Percentiles rank a stretch among this genome's conserved stretches.
These are phyloP conservation scores for Debaryomyces prosopidis DNA, from an alignment of 805 yeast species.

Conservation along the genomic window DNA sequence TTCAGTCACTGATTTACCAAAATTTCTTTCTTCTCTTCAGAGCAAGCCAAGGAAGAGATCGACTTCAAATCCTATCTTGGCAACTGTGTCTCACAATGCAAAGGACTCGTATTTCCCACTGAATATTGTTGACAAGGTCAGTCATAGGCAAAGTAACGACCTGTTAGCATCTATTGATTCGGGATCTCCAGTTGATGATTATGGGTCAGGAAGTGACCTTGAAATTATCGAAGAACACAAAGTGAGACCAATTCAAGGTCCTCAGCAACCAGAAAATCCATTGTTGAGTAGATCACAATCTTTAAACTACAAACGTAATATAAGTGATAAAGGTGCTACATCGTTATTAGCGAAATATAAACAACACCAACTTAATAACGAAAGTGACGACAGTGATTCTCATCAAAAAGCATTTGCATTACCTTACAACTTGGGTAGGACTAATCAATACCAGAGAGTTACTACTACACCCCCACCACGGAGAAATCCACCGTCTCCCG, in stretches of 20 bases:
- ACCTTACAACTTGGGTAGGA: not conserved
- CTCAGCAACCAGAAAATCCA: constrained; percentile 3
- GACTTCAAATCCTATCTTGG: constrained; percentile 22
- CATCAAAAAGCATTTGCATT: constrained; percentile 14
- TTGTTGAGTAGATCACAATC: constrained; percentile 25
- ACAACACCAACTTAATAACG: constrained; percentile 14
- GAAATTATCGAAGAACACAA: constrained; percentile 20
- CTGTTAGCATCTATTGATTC: constrained; percentile 2
- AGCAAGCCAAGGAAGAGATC: constrained; percentile 18
- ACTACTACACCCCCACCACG: not conserved
- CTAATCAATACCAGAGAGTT: not conserved
- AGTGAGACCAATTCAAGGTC: constrained; percentile 5
- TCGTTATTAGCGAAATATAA: constrained; percentile 19
- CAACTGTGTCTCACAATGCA: constrained; percentile 12
- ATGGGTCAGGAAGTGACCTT: constrained; percentile 12
- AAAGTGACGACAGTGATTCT: constrained; percentile 14
- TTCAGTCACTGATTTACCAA: constrained; percentile 26
- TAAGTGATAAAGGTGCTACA: constrained; percentile 9
- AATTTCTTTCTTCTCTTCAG: constrained; percentile 10
- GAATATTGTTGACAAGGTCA: constrained; percentile 4
- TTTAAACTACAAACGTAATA: constrained; percentile 17
- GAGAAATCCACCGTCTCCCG: not conserved
- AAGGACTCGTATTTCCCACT: constrained; percentile 31
- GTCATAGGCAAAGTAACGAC: not conserved
- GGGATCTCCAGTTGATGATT: constrained; percentile 11